Base-by-base conservation (phyloP, 163 green algal species). In the Volvox carteri region DNA sequence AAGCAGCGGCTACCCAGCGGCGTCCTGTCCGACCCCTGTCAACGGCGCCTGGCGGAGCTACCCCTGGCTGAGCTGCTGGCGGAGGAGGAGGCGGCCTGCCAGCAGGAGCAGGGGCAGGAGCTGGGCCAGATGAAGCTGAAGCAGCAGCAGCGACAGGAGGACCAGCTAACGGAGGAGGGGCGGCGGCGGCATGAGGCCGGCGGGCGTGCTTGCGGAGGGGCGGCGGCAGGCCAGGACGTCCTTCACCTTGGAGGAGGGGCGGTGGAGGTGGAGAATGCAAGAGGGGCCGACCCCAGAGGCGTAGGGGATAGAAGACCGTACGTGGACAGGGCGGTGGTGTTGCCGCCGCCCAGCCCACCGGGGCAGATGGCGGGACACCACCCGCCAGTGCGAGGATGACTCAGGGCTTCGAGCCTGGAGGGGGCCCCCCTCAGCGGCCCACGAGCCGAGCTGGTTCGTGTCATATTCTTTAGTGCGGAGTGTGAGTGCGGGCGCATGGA, bases 41-140 rank as follows among this genome's bases (percentile, higher is more conserved):
- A 88, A 48, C 48, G 68, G 0, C 48, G 39, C 9, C 28, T 83
- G 48, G 83, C 83, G 48, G 67, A 60, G 48, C 23, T 88, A 48
- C 50, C 68, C 0, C 83, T 88, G 21, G 83, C 83, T 33, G 48
- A 88, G 83, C 68, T 88, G 9, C 35, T 88, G 1, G 83, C 83
- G 41, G 68, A 28, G 25, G 83, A 88, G 67, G 83, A 80, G 83
- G 28, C 23, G 37, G 83, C 68, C n/a, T 73, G 33, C 35, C 6
- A 2, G 16, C 35, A 78, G 42, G 37, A 68, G 42, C 9, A 70
- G 60, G 6, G 39, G 42, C 44, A 39, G 23, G 21, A 35, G 14
- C 44, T 23, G 25, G 25, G 28, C 25, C 33, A 56, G 33, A 28
- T 46, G 65, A 44, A 37, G 44, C 4, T 37, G 44, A 9, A 7